A percentile compares a stretch with the other conserved stretches of the same genome.
These are phyloP conservation scores for Colletotrichum orbiculare DNA, from an alignment of 2,329 filamentous ascomycete genomes.

Conservation along the genomic window DNA sequence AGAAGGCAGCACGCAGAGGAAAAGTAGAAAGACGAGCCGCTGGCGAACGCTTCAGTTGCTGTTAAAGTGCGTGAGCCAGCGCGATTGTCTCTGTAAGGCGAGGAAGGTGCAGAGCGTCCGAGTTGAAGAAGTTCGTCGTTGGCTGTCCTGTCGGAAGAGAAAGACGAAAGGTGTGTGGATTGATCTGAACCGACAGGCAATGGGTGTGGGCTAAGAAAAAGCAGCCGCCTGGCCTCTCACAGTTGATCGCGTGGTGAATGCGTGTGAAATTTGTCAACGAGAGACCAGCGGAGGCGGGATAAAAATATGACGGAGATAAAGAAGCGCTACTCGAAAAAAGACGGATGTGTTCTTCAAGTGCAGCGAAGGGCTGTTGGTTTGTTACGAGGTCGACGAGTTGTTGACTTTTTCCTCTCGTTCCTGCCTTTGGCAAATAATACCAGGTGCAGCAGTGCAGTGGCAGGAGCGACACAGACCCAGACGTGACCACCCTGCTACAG, in stretches of 20 bases:
- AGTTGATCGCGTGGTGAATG: background rate
- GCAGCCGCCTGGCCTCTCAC: constrained; percentile 33
- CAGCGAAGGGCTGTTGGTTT: constrained; percentile 23
- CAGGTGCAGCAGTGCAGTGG: constrained; percentile 26
- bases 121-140: constrained; percentile 35
- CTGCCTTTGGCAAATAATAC: constrained; percentile 38
- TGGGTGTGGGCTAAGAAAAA: constrained; percentile 36
- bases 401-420: constrained; percentile 32
- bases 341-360: constrained; percentile 22
- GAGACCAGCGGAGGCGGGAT: constrained; percentile 14
- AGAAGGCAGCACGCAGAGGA: constrained; percentile 7
- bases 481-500: constrained; percentile 37
- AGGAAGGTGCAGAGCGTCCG: constrained; percentile 23
- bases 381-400: constrained; percentile 28
- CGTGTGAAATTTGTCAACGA: constrained; percentile 25
- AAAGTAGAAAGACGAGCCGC: constrained; percentile 16
- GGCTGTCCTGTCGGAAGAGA: constrained; percentile 38
- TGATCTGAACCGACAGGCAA: constrained; percentile 14
- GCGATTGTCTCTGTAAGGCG: constrained; percentile 14
- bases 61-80: constrained; percentile 5
- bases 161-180: constrained; percentile 30
- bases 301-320: constrained; percentile 16
- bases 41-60: constrained; percentile 5
- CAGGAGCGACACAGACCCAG: constrained; percentile 20
- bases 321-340: constrained; percentile 20